Conservation (phyloP, 768 basidiomycete genomes). For the Nidularia sp. region DNA sequence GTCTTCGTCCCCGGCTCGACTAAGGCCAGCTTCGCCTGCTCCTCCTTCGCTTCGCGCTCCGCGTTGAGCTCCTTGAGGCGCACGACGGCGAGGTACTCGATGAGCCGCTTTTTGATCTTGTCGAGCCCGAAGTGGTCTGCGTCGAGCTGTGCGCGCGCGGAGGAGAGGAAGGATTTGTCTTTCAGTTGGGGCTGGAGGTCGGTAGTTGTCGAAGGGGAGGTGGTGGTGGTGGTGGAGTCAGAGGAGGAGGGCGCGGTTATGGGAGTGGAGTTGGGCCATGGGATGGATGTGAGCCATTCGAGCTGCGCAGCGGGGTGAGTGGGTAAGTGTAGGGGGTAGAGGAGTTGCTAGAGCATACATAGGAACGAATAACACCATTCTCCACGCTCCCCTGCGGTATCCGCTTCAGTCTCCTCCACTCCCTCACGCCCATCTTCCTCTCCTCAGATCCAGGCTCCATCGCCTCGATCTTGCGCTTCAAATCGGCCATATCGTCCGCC, state of each 20-base stretch:
- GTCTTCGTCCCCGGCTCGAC: constrained; percentile 5
- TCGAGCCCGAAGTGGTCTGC: constrained; percentile 90
- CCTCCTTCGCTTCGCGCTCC: constrained; percentile 23
- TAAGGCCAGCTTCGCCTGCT: constrained; percentile 10
- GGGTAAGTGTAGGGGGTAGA: neutral
- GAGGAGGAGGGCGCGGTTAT: constrained; percentile 9
- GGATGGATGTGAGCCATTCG: constrained; percentile 84
- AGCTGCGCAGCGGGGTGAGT: constrained; percentile 39
- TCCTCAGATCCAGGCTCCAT: constrained; percentile 75
- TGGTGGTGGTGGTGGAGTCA: constrained; percentile 9
- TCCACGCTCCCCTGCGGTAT: constrained; percentile 91
- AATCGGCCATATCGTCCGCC: constrained; percentile 71
- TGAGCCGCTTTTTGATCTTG: constrained; percentile 85
- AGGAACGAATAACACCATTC: constrained; percentile 82
- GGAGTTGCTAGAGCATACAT: constrained; percentile 42
- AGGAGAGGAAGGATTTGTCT: constrained; percentile 57
- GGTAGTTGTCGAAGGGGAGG: constrained; percentile 9
- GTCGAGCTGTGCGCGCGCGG: constrained; percentile 79
- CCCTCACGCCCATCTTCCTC: constrained; percentile 74
- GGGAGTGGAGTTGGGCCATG: constrained; percentile 61
- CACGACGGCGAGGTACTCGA: constrained; percentile 90
- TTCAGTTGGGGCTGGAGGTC: constrained; percentile 11
- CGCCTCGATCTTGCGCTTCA: constrained; percentile 70
- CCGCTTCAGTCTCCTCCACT: constrained; percentile 80
- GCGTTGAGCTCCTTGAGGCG: constrained; percentile 50